phyloP scores from a whole-genome alignment of 2,329 filamentous ascomycete genomes.

The Graphilbum fragrans region DNA sequence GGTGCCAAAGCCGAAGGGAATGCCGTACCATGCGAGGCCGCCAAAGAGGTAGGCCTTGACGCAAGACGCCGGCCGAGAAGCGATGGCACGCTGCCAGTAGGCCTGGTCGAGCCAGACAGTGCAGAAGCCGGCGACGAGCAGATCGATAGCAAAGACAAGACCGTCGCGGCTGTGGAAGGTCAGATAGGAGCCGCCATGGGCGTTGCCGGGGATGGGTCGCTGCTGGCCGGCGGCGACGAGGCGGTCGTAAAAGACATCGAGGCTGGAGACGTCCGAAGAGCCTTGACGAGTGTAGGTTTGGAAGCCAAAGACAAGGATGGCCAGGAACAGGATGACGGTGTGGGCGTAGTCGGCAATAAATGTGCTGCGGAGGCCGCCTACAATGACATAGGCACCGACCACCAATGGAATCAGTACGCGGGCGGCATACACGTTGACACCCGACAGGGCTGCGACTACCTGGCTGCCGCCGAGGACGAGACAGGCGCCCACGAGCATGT shows the following conservation, averaged over 20 bases:
- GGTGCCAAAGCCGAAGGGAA: slow-evolving; percentile 23
- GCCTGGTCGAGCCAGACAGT: too few species aligned
- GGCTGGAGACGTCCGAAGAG: too few species aligned
- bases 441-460: slow-evolving; percentile 25
- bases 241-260: slow-evolving; percentile 22
- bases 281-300: slow-evolving; percentile 17
- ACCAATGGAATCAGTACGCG: slow-evolving; percentile 26
- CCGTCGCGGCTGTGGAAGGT: slow-evolving; percentile 26
- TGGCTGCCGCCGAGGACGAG: slow-evolving; percentile 25
- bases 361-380: slow-evolving; percentile 24
- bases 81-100: slow-evolving; percentile 32
- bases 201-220: slow-evolving; percentile 20
- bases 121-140: too few species aligned
- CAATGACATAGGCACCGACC: slow-evolving; percentile 25
- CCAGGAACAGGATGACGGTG: slow-evolving; percentile 25
- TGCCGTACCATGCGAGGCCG: slow-evolving; percentile 25
- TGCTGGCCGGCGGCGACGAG: slow-evolving; percentile 18
- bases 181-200: slow-evolving; percentile 23
- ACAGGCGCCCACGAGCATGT: slow-evolving; percentile 26
- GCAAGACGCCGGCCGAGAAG: slow-evolving; percentile 24
- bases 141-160: too few species aligned
- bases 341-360: slow-evolving; percentile 29
- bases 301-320: slow-evolving; percentile 26
- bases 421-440: slow-evolving; percentile 27
- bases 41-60: slow-evolving; percentile 28